Evolutionary conservation across 352 stramenopile genomes (phyloP).

Genomic region (Globisporangium camurandrum): DNA sequence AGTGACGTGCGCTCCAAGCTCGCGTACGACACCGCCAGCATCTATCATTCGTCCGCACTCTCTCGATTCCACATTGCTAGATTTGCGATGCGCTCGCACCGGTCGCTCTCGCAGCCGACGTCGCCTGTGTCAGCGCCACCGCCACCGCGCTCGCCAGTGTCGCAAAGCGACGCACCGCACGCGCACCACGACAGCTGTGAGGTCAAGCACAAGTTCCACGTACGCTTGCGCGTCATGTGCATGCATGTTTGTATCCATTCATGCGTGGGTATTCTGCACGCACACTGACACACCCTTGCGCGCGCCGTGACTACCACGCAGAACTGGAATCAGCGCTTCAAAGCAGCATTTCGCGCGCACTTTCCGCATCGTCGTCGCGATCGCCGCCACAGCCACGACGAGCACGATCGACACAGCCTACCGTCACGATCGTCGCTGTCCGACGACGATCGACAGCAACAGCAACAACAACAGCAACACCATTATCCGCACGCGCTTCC

Average conservation of each 20-base stretch:
- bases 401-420: not conserved
- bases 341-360: conserved; percentile 2
- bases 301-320: not conserved
- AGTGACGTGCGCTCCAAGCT: not conserved
- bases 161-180: not conserved
- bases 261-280: too few species aligned
- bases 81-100: not conserved
- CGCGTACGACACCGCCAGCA: not conserved
- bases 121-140: not conserved
- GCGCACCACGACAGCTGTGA: not conserved
- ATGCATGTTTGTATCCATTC: not conserved
- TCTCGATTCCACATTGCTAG: too few species aligned
- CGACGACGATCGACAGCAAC: not conserved
- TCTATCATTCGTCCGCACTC: not conserved
- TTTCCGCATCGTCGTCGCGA: conserved; percentile 1
- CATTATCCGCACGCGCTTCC: not conserved
- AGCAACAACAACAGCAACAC: too few species aligned
- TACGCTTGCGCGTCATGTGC: not conserved
- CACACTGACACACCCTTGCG: not conserved
- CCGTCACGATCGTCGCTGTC: not conserved
- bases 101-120: not conserved
- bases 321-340: conserved; percentile 10
- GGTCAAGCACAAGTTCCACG: conserved; percentile 5
- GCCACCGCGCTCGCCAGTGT: too few species aligned
- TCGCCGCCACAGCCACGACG: not conserved